Conservation (phyloP, 345 rosid genomes). For the Sonneratia caseolaris region DNA sequence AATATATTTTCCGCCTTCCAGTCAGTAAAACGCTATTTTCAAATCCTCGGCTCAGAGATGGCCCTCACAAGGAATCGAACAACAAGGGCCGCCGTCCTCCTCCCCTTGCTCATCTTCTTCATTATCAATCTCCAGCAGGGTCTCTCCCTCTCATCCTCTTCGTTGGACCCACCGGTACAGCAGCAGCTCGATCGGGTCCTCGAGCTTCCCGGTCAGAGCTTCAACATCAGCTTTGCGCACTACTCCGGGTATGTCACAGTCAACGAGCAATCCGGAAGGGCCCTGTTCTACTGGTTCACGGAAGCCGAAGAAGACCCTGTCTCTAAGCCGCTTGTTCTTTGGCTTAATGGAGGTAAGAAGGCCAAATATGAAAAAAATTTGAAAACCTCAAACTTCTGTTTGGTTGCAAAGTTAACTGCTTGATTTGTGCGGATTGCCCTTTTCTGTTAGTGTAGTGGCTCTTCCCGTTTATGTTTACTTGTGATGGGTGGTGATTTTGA, state of each 20-base stretch:
- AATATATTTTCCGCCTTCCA: background rate
- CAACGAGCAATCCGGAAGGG: constrained; percentile 52
- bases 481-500: background rate
- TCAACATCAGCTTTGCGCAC: constrained; percentile 56
- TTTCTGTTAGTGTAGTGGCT: background rate
- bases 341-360: constrained; percentile 73
- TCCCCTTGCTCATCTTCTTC: constrained; percentile 5
- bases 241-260: constrained; percentile 68
- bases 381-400: background rate
- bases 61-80: background rate
- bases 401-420: background rate
- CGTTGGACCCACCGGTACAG: constrained; percentile 24
- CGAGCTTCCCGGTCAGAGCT: constrained; percentile 59
- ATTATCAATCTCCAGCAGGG: constrained; percentile 21
- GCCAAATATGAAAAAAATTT: background rate
- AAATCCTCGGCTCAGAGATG: background rate
- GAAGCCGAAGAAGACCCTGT: constrained; percentile 68
- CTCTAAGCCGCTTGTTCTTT: constrained; percentile 81
- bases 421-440: background rate
- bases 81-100: constrained; percentile 5
- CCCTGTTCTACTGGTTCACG: constrained; percentile 78
- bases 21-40: background rate
- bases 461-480: background rate
- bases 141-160: constrained; percentile 2
- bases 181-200: constrained; percentile 56